Conservation (phyloP, 495 filamentous ascomycete genomes). For the Daldinia concentrica region DNA sequence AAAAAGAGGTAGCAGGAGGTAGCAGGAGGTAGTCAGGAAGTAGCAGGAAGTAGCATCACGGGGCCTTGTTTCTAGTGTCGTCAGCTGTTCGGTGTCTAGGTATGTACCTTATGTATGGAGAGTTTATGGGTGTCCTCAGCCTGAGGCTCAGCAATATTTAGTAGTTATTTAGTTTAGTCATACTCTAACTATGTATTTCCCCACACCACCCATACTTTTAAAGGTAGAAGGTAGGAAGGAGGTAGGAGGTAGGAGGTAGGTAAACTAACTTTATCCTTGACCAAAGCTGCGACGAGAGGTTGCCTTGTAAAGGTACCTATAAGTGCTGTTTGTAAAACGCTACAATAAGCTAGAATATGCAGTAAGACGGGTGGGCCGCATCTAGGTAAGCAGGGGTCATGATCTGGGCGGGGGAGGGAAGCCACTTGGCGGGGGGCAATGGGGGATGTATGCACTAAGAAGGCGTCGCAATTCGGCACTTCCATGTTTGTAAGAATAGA, state of each 20-base stretch:
- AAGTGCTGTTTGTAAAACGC: not conserved
- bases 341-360: slow-evolving; percentile 7
- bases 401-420: slow-evolving; percentile 22
- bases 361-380: slow-evolving; percentile 36
- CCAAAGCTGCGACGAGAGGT: not conserved
- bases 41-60: slow-evolving; percentile 37
- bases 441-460: not conserved
- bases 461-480: slow-evolving; percentile 26
- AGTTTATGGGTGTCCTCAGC: slow-evolving; percentile 4
- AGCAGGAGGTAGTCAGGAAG: slow-evolving; percentile 7
- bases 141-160: slow-evolving; percentile 26
- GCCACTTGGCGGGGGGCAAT: not conserved
- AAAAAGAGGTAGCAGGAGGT: not conserved
- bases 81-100: slow-evolving; percentile 31
- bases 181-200: slow-evolving; percentile 13
- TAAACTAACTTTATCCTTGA: not conserved
- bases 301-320: not conserved
- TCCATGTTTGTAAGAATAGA: slow-evolving; percentile 29
- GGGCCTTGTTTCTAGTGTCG: slow-evolving; percentile 27
- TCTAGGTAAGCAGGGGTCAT: slow-evolving; percentile 2
- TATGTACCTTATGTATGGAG: not conserved
- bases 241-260: too few species aligned
- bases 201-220: slow-evolving; percentile 11
- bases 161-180: slow-evolving; percentile 24
- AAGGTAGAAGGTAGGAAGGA: too few species aligned